phyloP scores from a whole-genome alignment of 2,329 filamentous ascomycete genomes.

The Nannizziopsis arthrosporioides region DNA sequence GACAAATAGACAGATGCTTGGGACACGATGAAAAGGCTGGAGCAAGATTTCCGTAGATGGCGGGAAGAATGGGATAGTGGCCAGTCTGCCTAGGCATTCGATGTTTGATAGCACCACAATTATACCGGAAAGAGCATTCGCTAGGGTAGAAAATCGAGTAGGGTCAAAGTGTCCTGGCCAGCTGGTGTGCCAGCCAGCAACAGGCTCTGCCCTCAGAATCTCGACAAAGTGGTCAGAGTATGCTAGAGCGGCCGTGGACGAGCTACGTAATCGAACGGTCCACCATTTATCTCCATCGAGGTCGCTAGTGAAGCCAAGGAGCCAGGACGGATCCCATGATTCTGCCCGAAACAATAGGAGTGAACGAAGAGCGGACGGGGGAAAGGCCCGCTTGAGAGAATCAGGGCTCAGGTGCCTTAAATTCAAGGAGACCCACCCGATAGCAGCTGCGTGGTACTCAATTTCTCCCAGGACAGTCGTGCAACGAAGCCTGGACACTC shows the following conservation, averaged over 20 bases:
- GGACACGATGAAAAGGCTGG: conserved; percentile 23
- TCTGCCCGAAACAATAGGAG: conserved; percentile 58
- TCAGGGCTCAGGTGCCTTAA: conserved; percentile 29
- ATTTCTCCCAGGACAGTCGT: conserved; percentile 31
- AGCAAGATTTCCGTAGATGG: conserved; percentile 21
- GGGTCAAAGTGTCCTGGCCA: conserved; percentile 18
- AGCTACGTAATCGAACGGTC: conserved; percentile 40
- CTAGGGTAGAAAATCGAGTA: conserved; percentile 27
- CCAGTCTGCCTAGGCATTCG: conserved; percentile 20
- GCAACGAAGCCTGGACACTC: conserved; percentile 30
- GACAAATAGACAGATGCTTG: conserved; percentile 28
- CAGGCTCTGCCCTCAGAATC: conserved; percentile 21
- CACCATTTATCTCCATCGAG: conserved; percentile 68
- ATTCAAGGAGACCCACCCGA: conserved; percentile 28
- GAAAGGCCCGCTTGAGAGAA: conserved; percentile 47
- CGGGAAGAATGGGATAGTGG: background rate
- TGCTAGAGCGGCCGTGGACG: background rate
- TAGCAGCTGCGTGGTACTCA: conserved; percentile 25
- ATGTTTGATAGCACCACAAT: conserved; percentile 8
- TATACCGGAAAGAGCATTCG: conserved; percentile 20
- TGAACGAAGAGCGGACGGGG: conserved; percentile 51
- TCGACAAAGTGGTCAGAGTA: conserved; percentile 10
- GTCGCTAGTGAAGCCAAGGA: conserved; percentile 58
- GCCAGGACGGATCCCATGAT: conserved; percentile 64
- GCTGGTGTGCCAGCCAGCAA: conserved; percentile 22